Evolutionary conservation across 805 yeast species (phyloP).

Genomic region (Cyberlindnera misumaiensis): DNA sequence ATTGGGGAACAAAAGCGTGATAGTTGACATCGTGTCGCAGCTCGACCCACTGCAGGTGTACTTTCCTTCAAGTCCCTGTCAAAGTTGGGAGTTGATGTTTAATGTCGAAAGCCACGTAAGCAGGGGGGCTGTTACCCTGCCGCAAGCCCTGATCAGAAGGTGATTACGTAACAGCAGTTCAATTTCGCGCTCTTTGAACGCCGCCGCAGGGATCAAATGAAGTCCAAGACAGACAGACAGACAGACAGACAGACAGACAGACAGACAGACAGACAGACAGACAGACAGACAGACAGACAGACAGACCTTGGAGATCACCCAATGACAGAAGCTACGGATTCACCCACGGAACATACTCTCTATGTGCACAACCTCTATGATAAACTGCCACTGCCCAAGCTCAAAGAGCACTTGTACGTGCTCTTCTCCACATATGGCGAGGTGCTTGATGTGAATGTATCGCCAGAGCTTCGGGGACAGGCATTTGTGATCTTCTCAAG

Average conservation of each 20-base stretch:
- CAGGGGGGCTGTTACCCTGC: too few relatives aligned
- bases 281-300: not conserved
- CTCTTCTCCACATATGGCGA: constrained; percentile 62
- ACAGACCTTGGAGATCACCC: constrained; percentile 1
- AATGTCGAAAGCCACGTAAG: too few relatives aligned
- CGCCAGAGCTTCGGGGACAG: constrained; percentile 51
- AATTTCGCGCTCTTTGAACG: too few relatives aligned
- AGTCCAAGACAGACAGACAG: too few relatives aligned
- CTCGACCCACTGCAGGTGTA: too few relatives aligned
- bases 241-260: not conserved
- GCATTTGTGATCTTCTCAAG: constrained; percentile 55
- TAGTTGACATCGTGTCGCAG: too few relatives aligned
- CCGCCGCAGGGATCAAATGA: too few relatives aligned
- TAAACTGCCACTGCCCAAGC: constrained; percentile 35
- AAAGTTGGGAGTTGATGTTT: too few relatives aligned
- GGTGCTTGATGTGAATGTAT: constrained; percentile 43
- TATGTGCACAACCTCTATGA: constrained; percentile 57
- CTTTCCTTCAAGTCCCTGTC: too few relatives aligned
- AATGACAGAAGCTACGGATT: too few relatives aligned
- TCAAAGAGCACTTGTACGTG: constrained; percentile 50
- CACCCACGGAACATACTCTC: constrained; percentile 34
- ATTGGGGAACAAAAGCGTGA: constrained; percentile 1
- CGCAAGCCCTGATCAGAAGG: too few relatives aligned
- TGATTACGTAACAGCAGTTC: too few relatives aligned
- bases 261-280: not conserved